Conservation (phyloP, 2,329 filamentous ascomycete genomes). For the Paracoccidioides brasiliensis region DNA sequence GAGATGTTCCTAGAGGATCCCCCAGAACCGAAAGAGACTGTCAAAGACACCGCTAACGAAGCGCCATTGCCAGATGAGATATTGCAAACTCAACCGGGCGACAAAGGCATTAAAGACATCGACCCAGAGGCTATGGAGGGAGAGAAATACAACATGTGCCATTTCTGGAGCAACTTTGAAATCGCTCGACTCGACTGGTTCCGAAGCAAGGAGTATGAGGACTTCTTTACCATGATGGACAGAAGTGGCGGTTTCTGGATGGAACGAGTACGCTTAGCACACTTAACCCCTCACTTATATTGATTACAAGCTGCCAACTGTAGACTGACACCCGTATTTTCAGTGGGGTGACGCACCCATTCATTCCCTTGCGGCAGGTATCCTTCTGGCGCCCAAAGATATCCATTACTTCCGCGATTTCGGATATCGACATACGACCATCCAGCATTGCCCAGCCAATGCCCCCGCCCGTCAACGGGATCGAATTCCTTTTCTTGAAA, state of each 20-base stretch:
- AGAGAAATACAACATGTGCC: slow-evolving; percentile 99
- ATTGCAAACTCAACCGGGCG: slow-evolving; percentile 58
- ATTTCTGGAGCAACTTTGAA: slow-evolving; percentile 99
- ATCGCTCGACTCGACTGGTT: slow-evolving; percentile 93
- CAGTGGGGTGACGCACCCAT: slow-evolving; percentile 98
- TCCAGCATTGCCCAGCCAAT: slow-evolving; percentile 95
- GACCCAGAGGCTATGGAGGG: slow-evolving; percentile 92
- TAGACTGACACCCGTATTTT: slow-evolving; percentile 4
- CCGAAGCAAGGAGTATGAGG: slow-evolving; percentile 91
- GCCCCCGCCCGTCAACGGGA: slow-evolving; percentile 77
- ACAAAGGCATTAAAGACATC: slow-evolving; percentile 60
- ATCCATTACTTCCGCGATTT: slow-evolving; percentile 99
- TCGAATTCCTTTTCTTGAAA: slow-evolving; percentile 67
- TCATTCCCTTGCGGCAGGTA: slow-evolving; percentile 89
- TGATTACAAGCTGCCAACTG: not conserved
- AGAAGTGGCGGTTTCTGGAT: slow-evolving; percentile 97
- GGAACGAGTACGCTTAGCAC: slow-evolving; percentile 59
- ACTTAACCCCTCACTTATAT: not conserved
- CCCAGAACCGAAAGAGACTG: slow-evolving; percentile 36
- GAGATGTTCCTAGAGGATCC: slow-evolving; percentile 90
- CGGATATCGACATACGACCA: slow-evolving; percentile 95
- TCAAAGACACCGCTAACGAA: slow-evolving; percentile 41
- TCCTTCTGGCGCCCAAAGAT: slow-evolving; percentile 64
- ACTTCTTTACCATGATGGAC: slow-evolving; percentile 99
- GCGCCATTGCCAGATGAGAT: slow-evolving; percentile 70